Percentiles rank a stretch among this genome's conserved stretches.
Conservation (phyloP, 768 basidiomycete genomes). For the Boletus rubroflammeus region DNA sequence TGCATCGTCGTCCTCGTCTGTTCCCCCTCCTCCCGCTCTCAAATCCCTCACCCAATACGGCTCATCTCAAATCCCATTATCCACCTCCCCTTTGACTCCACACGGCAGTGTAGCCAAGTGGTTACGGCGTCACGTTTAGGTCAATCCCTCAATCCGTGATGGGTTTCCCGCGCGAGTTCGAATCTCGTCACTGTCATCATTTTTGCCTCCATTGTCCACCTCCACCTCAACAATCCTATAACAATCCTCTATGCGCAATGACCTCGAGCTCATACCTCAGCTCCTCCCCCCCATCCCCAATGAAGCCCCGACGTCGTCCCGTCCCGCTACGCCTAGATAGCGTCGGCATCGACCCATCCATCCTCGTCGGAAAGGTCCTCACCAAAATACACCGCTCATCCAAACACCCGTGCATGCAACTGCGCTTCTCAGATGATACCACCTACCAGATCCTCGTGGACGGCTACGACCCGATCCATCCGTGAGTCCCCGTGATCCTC, state of each 20-base stretch:
- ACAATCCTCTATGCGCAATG: constrained; percentile 6
- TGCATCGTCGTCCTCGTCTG: constrained; percentile 25
- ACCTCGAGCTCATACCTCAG: constrained; percentile 4
- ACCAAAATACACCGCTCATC: constrained; percentile 39
- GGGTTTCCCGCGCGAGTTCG: constrained; percentile 58
- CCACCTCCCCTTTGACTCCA: rapidly evolving
- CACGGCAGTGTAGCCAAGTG: constrained; percentile 56
- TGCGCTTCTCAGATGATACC: constrained; percentile 44
- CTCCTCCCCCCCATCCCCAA: constrained; percentile 22
- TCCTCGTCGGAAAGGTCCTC: constrained; percentile 44
- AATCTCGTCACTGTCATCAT: constrained; percentile 54
- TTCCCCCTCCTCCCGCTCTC: background rate
- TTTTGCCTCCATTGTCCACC: constrained; percentile 15
- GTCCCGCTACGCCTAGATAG: constrained; percentile 31
- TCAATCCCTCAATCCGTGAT: constrained; percentile 42
- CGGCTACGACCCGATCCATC: constrained; percentile 55
- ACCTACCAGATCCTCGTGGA: constrained; percentile 54
- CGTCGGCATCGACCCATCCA: constrained; percentile 38
- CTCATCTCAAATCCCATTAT: background rate
- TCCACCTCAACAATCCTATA: constrained; percentile 3
- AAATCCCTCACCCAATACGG: constrained; percentile 8
- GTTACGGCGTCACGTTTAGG: constrained; percentile 61
- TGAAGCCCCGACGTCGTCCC: constrained; percentile 32
- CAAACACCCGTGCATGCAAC: constrained; percentile 45
- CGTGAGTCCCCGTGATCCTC: constrained; percentile 18